Base-by-base conservation (phyloP, 1,284 basidiomycete species). In the Pseudozyma sp. region DNA sequence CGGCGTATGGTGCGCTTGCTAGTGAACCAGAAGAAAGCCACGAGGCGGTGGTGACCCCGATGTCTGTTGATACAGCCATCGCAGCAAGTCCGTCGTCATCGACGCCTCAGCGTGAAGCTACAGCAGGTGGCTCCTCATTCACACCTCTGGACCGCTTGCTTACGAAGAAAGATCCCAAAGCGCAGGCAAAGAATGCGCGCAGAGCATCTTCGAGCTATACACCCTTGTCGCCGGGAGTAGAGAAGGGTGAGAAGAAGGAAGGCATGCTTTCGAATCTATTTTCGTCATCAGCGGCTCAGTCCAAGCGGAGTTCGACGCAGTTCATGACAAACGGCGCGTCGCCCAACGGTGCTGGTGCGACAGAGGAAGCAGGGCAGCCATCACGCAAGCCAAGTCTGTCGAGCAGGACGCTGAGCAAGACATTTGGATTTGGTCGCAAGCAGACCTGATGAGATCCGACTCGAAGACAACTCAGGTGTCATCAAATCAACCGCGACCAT, bases 161-260 rank as follows among this genome's bases (percentile, higher is more conserved):
- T 14, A 66, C 75, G 12, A 70, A 75, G 36, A 80, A 77, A 35
- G 67, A 79, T 13, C 75, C 70, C n/a, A 71, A 79, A 31, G 16
- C 60, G 19, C 56, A 70, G 38, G 63, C 59, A 12, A 76, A 70
- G 48, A 63, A 66, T 12, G 52, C 57, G 31, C 52, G 79, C 12
- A 50, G 79, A 21, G 66, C 65, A 10, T 68, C 65, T 35, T 68
- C 70, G 51, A 63, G 65, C 61, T 69, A 68, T 31, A 58, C 60
- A 36, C 58, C 65, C 19, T 7, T 63, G 57, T 62, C 70, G 25
- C 57, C 70, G 12, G 52, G 34, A 43, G 49, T 53, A 35, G 66
- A 62, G 18, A 63, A 59, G 42, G 55, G 47, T 4, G 72, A 64
- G 16, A 67, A 63, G 60, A 70, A 60, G 50, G 62, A 62, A 59